Base-by-base conservation (phyloP, 2,329 filamentous ascomycete species). In the Cercospora sp. region DNA sequence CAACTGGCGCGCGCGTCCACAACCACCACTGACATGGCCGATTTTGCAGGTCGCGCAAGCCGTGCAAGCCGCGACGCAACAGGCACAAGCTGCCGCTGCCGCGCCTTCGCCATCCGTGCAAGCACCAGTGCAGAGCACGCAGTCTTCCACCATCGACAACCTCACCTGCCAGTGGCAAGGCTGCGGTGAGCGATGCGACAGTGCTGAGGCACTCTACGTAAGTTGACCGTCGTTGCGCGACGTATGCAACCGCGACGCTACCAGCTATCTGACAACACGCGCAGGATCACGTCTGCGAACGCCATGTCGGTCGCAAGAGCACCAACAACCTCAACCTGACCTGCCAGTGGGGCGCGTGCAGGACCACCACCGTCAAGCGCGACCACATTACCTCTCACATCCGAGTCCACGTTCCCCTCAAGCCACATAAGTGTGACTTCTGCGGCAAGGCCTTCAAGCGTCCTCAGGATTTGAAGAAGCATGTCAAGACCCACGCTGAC, bases 331-430 rank as follows among this genome's bases (percentile, higher is more conserved):
- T 99, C 77, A 98, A 95, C 81, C 82, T 99, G 79, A 97, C 93
- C 65, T 99, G 95, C 83, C 92, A 96, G 80, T 99, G 95, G 95
- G 95, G 94, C 75, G 91, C 90, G 72, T 99, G 95, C 84, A 90
- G 93, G 71, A 98, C 94, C 24, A 97, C 94, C 59, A 98, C 94
- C 2, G 94, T 98, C 80, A 98, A 99, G 87, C 93, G 95, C 77
- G 95, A 98, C 77, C 95, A 99, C 83, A 99, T 99, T 82, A 99
- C 95, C 61, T 98, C 95, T 61, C 95, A 99, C 82, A 97, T 99
- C 76, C 92, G 95, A 72, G 95, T 98, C 64, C 95, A 99, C 80
- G 94, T 99, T n/a, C 95, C 95, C 0, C 85, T 99, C 70, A 99
- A 99, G 86, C 95, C 95, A 74, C 95, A 99, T 85, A 98, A 97